Evolutionary conservation across 2,329 filamentous ascomycete genomes (phyloP).

Genomic region (Periconia digitata): DNA sequence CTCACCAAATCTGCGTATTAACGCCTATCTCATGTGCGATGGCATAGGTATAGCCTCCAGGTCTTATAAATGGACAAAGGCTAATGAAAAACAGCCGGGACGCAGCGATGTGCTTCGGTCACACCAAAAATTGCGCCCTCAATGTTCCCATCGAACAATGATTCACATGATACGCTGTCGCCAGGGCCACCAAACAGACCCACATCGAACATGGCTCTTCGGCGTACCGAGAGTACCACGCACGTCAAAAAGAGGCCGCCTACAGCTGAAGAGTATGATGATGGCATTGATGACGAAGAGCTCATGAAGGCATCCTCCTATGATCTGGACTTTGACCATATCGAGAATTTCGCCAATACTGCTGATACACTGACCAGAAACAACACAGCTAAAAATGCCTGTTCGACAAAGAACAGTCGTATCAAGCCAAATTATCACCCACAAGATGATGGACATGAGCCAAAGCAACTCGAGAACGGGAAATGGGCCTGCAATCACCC

Average conservation of each 20-base stretch:
- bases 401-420: conserved; percentile 7
- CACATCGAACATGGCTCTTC: conserved; percentile 34
- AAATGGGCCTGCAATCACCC: conserved; percentile 74
- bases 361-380: conserved; percentile 17
- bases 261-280: conserved; percentile 54
- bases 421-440: conserved; percentile 6
- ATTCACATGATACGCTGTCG: background rate
- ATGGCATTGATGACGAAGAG: conserved; percentile 56
- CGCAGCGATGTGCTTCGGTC: conserved; percentile 55
- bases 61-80: background rate
- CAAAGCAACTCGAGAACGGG: conserved; percentile 64
- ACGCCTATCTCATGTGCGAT: conserved; percentile 78
- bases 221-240: conserved; percentile 22
- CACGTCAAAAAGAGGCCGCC: conserved; percentile 10
- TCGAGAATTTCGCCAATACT: conserved; percentile 53
- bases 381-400: conserved; percentile 22
- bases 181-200: conserved; percentile 15
- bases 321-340: conserved; percentile 50
- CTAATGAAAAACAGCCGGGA: conserved; percentile 52
- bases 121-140: conserved; percentile 52
- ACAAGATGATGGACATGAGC: conserved; percentile 33
- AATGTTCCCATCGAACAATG: conserved; percentile 44
- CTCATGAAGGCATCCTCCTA: conserved; percentile 48
- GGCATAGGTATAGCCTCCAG: conserved; percentile 64
- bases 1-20: conserved; percentile 59